Evolutionary conservation across 257 asterid genomes (phyloP).

Genomic region (Leptodermis oblonga): DNA sequence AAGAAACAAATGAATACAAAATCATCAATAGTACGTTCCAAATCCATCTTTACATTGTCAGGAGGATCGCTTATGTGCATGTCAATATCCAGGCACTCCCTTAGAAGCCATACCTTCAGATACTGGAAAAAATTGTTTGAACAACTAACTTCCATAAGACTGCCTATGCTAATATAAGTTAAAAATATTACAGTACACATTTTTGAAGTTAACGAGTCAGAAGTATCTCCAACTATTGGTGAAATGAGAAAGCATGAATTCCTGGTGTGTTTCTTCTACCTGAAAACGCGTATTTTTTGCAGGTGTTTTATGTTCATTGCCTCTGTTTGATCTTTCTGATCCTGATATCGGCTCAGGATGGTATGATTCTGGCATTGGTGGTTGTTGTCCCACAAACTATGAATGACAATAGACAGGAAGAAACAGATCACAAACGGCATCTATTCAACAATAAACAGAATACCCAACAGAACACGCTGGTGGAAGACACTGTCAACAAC

Average conservation of each 20-base stretch:
- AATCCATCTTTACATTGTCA: slow-evolving; percentile 21
- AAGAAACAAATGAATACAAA: slow-evolving; percentile 61
- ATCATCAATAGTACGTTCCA: slow-evolving; percentile 50
- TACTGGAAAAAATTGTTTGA: slow-evolving; percentile 32
- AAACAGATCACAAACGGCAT: background rate
- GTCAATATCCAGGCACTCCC: slow-evolving; percentile 54
- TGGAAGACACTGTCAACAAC: background rate
- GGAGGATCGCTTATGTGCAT: slow-evolving; percentile 29
- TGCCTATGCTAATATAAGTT: background rate
- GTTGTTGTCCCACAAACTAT: background rate
- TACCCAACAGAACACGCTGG: too few species aligned
- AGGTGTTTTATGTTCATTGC: background rate
- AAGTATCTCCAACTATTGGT: background rate
- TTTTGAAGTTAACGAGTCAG: background rate
- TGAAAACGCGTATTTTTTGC: slow-evolving; percentile 13
- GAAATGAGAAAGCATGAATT: background rate
- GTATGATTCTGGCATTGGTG: background rate
- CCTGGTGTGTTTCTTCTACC: slow-evolving; percentile 1
- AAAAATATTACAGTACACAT: background rate
- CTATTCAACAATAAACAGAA: background rate
- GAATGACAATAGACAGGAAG: background rate
- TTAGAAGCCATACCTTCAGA: slow-evolving; percentile 43
- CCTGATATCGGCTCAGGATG: background rate
- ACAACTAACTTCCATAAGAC: background rate
- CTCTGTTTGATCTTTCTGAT: background rate